These are phyloP conservation scores for Zygoascus bituminiphila DNA, from an alignment of 805 yeast species.

Conservation along the genomic window DNA sequence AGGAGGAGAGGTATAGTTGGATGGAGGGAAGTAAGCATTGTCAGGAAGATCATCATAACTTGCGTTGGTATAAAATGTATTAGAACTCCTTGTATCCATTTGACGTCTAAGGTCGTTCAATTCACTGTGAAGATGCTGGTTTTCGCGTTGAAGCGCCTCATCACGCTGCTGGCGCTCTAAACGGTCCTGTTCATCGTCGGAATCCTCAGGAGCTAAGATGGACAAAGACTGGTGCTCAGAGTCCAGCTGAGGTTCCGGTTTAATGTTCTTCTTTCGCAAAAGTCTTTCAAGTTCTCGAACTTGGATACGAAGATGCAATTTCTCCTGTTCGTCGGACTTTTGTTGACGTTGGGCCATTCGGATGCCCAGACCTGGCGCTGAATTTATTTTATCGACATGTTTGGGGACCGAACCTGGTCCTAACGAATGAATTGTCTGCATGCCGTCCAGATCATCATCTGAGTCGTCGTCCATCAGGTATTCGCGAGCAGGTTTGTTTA, in stretches of 20 bases:
- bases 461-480: background rate
- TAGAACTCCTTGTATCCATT: background rate
- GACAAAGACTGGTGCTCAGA: too few relatives aligned
- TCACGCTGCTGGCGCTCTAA: background rate
- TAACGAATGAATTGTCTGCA: background rate
- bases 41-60: background rate
- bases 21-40: background rate
- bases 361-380: background rate
- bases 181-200: background rate
- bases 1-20: background rate
- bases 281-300: background rate
- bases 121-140: background rate
- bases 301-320: background rate
- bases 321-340: constrained; percentile 1
- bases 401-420: background rate
- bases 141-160: constrained; percentile 1
- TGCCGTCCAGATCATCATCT: background rate
- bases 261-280: background rate
- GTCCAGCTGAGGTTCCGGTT: background rate
- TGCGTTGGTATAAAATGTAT: background rate
- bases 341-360: background rate
- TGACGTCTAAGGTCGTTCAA: background rate
- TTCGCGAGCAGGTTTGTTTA: background rate
- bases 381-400: too few relatives aligned
- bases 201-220: background rate